phyloP scores from a whole-genome alignment of 352 stramenopile species.

The Blastocystis sp. region DNA sequence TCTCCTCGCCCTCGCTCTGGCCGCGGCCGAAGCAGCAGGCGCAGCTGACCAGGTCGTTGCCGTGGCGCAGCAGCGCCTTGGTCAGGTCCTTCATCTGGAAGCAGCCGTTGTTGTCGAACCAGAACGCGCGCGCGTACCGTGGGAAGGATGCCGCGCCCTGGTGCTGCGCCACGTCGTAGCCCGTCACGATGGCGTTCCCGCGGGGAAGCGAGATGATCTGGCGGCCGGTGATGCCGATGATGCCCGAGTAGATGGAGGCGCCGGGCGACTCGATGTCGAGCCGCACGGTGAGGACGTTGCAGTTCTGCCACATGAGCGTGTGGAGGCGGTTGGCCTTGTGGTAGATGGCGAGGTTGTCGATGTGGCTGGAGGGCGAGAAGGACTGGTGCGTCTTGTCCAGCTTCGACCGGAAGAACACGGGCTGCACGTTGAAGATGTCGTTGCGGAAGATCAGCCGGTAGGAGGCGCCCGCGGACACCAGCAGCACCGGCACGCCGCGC shows the following conservation, averaged over 20 bases:
- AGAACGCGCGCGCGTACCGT: background rate
- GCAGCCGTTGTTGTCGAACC: slow-evolving; percentile 1
- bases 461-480: slow-evolving; percentile 21
- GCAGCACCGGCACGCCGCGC: slow-evolving; percentile 12
- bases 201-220: slow-evolving; percentile 3
- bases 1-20: background rate
- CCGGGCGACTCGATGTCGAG: background rate
- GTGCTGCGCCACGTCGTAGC: background rate
- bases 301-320: slow-evolving; percentile 45
- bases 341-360: slow-evolving; percentile 47
- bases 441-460: slow-evolving; percentile 51
- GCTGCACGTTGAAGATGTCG: slow-evolving; percentile 21
- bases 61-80: background rate
- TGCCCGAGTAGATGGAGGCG: slow-evolving; percentile 18
- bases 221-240: background rate
- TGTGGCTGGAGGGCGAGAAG: background rate
- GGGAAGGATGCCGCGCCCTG: background rate
- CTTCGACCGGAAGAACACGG: slow-evolving; percentile 15
- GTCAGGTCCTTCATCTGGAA: background rate
- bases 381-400: background rate
- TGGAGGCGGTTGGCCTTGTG: background rate
- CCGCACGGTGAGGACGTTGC: background rate
- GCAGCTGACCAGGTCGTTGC: background rate
- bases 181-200: slow-evolving; percentile 15
- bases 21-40: slow-evolving; percentile 38